Conservation (phyloP, 495 filamentous ascomycete species). For the Tuber microsphaerosporum region DNA sequence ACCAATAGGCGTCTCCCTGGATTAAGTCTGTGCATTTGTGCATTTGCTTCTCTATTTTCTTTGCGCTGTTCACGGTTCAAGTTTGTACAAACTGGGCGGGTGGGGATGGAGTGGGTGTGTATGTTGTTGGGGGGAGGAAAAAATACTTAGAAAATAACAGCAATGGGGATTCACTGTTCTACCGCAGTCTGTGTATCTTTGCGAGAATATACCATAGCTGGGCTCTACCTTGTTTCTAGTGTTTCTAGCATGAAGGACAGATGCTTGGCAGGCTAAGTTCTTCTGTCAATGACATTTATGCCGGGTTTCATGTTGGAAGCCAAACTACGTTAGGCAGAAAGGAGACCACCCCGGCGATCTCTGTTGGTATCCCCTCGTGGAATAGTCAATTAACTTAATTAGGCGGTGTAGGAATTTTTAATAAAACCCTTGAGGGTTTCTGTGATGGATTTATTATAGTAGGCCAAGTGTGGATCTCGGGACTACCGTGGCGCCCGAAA, state of each 20-base stretch:
- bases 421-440: neutral
- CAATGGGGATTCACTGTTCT: neutral
- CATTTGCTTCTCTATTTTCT: neutral
- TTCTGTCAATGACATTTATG: neutral
- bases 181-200: neutral
- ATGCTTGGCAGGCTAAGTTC: neutral
- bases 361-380: neutral
- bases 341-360: neutral
- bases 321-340: neutral
- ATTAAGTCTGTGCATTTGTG: neutral
- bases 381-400: neutral
- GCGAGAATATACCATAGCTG: neutral
- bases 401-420: neutral
- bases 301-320: neutral
- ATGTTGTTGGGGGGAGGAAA: neutral
- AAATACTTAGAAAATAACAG: neutral
- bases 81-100: neutral
- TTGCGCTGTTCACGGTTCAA: neutral
- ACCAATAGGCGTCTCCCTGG: neutral
- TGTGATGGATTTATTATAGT: neutral
- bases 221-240: neutral
- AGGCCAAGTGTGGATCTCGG: neutral
- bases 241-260: neutral
- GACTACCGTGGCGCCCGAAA: neutral
- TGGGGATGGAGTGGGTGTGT: neutral